Evolutionary conservation across 106 monocot genomes (phyloP).

Genomic region (Phalaenopsis equestris): DNA sequence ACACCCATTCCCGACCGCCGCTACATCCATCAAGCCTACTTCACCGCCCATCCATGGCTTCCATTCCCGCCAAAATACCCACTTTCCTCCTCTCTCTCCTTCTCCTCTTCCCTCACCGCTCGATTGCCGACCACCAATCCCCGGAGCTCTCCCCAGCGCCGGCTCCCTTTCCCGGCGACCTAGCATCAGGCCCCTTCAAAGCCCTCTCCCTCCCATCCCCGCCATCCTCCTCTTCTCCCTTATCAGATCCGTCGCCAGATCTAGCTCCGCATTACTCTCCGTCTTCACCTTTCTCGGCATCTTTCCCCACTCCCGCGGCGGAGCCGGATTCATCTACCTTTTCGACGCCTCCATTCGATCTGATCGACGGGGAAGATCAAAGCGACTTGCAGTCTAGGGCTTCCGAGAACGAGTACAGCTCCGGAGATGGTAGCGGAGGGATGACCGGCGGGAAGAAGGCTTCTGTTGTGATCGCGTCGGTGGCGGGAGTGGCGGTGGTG

Average conservation of each 20-base stretch:
- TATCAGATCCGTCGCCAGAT: neutral
- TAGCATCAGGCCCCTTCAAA: neutral
- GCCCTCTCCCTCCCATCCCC: neutral
- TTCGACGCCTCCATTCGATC: conserved; percentile 8
- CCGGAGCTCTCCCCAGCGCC: conserved; percentile 5
- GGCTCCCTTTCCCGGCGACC: conserved; percentile 7
- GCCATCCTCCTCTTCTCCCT: conserved; percentile 1
- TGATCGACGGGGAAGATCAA: neutral
- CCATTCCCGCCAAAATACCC: too few species aligned
- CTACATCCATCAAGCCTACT: neutral
- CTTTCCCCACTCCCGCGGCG: conserved; percentile 3
- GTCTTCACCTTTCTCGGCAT: conserved; percentile 11
- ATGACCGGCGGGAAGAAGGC: conserved; percentile 49
- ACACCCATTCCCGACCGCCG: neutral
- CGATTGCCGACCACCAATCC: conserved; percentile 8
- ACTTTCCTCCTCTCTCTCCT: neutral
- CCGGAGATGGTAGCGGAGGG: conserved; percentile 15
- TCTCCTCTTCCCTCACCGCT: conserved; percentile 17
- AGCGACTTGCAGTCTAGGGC: neutral
- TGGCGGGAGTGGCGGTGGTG: conserved; percentile 29
- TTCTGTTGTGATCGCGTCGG: conserved; percentile 36
- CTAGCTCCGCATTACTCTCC: neutral
- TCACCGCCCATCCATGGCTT: conserved; percentile 1
- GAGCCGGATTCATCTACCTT: neutral
- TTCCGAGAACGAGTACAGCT: conserved; percentile 3